Conservation (phyloP, 192 early-diverging fungal genomes). For the Geranomyces variabilis region DNA sequence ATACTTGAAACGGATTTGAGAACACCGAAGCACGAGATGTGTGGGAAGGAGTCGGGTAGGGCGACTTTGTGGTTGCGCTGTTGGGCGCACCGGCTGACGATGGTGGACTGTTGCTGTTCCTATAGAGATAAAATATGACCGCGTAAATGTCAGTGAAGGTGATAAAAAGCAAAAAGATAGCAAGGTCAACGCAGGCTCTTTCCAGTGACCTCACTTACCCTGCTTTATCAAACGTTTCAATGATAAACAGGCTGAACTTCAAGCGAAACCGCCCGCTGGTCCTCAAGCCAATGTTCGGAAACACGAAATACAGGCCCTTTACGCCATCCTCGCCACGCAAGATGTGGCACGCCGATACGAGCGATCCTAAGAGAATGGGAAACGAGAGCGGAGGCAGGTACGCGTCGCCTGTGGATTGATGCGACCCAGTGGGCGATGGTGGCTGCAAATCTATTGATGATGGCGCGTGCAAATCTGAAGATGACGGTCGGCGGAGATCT, state of each 20-base stretch:
- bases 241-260: conserved; percentile 26
- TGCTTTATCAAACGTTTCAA: not conserved
- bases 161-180: no score
- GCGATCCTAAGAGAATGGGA: conserved; percentile 25
- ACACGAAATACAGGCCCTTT: conserved; percentile 43
- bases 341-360: conserved; percentile 31
- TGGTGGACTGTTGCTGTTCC: no score
- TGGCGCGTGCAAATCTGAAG: not conserved
- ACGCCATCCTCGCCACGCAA: conserved; percentile 30
- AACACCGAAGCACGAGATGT: not conserved
- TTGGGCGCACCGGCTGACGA: not conserved
- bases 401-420: no score
- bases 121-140: no score
- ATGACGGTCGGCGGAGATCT: not conserved
- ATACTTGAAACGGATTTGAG: conserved; percentile 25
- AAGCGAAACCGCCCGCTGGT: conserved; percentile 38
- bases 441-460: not conserved
- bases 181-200: no score
- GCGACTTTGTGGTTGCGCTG: not conserved
- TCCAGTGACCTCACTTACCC: no score
- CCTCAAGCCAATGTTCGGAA: conserved; percentile 38
- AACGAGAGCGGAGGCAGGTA: not conserved
- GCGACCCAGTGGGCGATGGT: not conserved
- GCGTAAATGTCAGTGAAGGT: no score
- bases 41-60: not conserved